Percentiles rank a stretch among this genome's conserved stretches.
These are phyloP conservation scores for Dalechampia spathulata DNA, from an alignment of 441 rosid genomes.

Conservation along the genomic window DNA sequence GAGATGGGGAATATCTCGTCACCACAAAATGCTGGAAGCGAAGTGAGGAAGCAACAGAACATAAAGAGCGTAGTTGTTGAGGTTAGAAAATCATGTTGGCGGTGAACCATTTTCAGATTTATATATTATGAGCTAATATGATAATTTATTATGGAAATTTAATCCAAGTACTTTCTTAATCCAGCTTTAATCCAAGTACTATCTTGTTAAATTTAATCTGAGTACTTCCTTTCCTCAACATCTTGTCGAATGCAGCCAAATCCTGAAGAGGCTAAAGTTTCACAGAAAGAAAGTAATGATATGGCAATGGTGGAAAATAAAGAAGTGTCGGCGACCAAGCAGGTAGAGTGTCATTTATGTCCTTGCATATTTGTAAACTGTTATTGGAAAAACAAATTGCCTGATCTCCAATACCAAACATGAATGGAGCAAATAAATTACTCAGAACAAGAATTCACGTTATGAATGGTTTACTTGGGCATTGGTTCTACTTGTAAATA, in stretches of 20 bases:
- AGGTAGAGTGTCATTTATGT: slow-evolving; percentile 9
- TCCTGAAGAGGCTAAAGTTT: background rate
- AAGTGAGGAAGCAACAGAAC: background rate
- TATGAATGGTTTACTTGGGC: too few relatives aligned
- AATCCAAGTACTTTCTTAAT: too few relatives aligned
- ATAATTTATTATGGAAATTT: too few relatives aligned
- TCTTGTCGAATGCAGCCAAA: slow-evolving; percentile 14
- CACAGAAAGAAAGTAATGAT: slow-evolving; percentile 4
- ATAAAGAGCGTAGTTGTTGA: background rate
- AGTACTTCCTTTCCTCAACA: too few relatives aligned
- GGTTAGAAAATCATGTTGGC: background rate
- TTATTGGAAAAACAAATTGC: background rate
- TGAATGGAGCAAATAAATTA: too few relatives aligned
- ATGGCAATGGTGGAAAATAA: slow-evolving; percentile 13
- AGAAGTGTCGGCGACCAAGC: slow-evolving; percentile 10
- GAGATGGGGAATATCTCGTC: background rate
- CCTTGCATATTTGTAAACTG: background rate
- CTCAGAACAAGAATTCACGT: too few relatives aligned
- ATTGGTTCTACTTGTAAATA: too few relatives aligned
- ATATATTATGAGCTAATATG: too few relatives aligned
- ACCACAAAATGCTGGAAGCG: background rate
- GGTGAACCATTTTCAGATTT: too few relatives aligned
- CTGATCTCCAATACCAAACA: background rate
- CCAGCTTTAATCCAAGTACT: too few relatives aligned
- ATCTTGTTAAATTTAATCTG: too few relatives aligned